Base-by-base conservation (phyloP, 306 rosid genomes). In the Canavalia ensiformis region DNA sequence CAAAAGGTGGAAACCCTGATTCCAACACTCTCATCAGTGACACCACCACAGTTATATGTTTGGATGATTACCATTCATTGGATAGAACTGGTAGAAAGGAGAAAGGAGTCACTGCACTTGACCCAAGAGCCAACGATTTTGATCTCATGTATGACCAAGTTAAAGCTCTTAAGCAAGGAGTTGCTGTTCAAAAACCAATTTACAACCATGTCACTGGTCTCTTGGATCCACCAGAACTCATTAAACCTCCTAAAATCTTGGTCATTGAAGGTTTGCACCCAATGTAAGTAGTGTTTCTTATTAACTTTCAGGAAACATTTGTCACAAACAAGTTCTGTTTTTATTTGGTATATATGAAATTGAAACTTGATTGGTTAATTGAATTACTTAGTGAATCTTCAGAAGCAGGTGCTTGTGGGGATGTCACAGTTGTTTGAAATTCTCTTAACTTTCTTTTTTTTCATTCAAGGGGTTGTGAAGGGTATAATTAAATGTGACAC, bases 191-290 rank as follows among this genome's bases (percentile, higher is more conserved):
- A 0, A 96, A 96, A 28, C 99, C 99, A 0, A 96, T 96, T 62
- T 96, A 96, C 73, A 96, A 96, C 50, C 99, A 96, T 78, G 99
- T 96, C 30, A 77, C 94, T 87, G 99, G 99, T 72, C 94, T 96
- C 70, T 87, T 96, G 76, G 99, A 96, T 76, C 97, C 99, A 2
- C 98, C 99, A 0, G 99, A 96, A 85, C 86, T 90, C 76, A 96
- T 93, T 62, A 93, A 96, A 81, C 98, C 99, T 0, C 99, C 99
- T 33, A 96, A 92, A 86, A 92, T 96, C 78, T 92, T 96, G 1
- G 99, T 96, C 86, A 96, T 96, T 78, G 99, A 96, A 90, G 99
- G 99, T 30, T 86, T 96, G 69, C 99, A 96, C 73, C 99, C 99
- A 81, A 96, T 96, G 99, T 93, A 85, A 90, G 98, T 86, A 62